phyloP scores from a whole-genome alignment of 352 stramenopile species.

The Phytophthora boehmeriae region DNA sequence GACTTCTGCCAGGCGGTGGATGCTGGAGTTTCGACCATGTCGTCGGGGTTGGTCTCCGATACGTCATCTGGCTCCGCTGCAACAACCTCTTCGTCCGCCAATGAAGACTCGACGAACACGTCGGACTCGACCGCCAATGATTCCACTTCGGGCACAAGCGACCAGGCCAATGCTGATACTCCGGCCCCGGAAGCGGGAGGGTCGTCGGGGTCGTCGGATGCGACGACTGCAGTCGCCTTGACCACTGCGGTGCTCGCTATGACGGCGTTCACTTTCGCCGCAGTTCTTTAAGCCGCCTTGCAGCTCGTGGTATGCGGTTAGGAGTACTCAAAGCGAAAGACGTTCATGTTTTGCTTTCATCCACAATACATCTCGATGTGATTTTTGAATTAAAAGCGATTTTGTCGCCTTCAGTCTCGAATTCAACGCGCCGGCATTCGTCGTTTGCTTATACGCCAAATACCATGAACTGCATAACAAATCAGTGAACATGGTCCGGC shows the following conservation, averaged over 20 bases:
- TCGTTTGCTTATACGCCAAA: too few species aligned
- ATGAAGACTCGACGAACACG: slow-evolving; percentile 13
- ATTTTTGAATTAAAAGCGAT: too few species aligned
- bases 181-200: slow-evolving; percentile 1
- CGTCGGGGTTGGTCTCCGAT: slow-evolving; percentile 8
- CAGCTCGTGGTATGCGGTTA: background rate
- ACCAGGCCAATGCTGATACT: slow-evolving; percentile 16
- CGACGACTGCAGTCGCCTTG: slow-evolving; percentile 6
- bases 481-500: too few species aligned
- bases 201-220: slow-evolving; percentile 9
- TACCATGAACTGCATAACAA: too few species aligned
- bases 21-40: slow-evolving; percentile 2
- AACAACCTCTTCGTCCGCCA: slow-evolving; percentile 8
- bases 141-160: slow-evolving; percentile 9
- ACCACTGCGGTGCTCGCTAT: slow-evolving; percentile 2
- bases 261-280: slow-evolving; percentile 3
- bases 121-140: slow-evolving; percentile 13
- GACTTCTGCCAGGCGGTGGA: slow-evolving; percentile 14
- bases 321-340: background rate
- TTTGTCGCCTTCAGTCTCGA: too few species aligned
- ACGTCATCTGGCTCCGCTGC: slow-evolving; percentile 6
- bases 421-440: too few species aligned
- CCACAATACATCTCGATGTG: slow-evolving; percentile 10
- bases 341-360: background rate
- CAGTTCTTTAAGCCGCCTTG: background rate